phyloP scores from a whole-genome alignment of 257 asterid genomes.

The Dorcoceras hygrometricum region DNA sequence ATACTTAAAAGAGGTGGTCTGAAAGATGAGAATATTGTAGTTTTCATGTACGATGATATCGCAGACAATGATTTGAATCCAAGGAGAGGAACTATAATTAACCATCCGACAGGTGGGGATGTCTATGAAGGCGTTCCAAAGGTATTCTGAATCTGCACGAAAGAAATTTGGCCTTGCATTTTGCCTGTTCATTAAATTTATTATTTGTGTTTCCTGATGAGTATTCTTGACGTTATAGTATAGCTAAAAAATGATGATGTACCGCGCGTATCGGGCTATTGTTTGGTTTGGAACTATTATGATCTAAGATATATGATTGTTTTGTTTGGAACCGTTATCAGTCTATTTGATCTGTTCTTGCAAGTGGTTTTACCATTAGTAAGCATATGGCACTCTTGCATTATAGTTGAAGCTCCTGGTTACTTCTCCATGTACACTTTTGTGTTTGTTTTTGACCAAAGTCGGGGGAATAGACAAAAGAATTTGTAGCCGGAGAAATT shows the following conservation, averaged over 20 bases:
- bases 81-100: constrained; percentile 69
- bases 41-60: constrained; percentile 93
- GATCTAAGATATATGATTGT: background rate
- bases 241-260: no score
- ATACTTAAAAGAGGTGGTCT: constrained; percentile 79
- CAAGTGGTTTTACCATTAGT: background rate
- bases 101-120: constrained; percentile 68
- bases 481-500: no score
- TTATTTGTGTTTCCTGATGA: background rate
- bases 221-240: no score
- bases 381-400: background rate
- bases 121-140: constrained; percentile 90
- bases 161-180: no score
- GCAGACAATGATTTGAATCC: constrained; percentile 66
- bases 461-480: no score
- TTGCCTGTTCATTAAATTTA: background rate
- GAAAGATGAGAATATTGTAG: constrained; percentile 78
- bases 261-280: no score
- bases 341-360: background rate
- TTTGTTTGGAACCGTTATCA: background rate
- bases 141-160: constrained; percentile 30
- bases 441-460: background rate
- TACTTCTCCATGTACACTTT: background rate
- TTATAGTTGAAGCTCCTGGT: background rate
- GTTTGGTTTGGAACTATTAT: no score